These are phyloP conservation scores for Fraxinus quadrangulata DNA, from an alignment of 257 asterid species.

Conservation along the genomic window DNA sequence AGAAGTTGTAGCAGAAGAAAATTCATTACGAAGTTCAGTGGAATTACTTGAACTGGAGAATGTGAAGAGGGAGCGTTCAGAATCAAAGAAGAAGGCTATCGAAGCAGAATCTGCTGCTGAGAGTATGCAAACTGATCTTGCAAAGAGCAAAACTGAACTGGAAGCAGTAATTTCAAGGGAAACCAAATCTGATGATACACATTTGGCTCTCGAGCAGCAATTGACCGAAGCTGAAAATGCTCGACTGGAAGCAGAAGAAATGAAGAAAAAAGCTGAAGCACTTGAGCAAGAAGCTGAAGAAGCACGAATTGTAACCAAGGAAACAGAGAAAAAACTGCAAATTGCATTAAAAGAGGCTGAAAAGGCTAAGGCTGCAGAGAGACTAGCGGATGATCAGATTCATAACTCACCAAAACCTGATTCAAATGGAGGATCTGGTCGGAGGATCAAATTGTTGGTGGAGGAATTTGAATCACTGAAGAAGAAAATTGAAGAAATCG, in stretches of 20 bases:
- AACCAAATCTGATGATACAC: constrained; percentile 35
- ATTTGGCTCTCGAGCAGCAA: constrained; percentile 41
- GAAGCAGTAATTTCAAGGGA: constrained; percentile 39
- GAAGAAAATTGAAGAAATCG: constrained; percentile 43
- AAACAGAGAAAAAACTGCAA: constrained; percentile 56
- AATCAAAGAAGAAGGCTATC: constrained; percentile 35
- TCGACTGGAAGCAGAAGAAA: constrained; percentile 43
- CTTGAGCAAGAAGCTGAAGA: constrained; percentile 55
- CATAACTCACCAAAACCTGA: constrained; percentile 31
- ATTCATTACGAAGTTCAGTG: constrained; percentile 28
- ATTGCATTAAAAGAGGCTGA: constrained; percentile 47
- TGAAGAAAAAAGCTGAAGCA: constrained; percentile 32
- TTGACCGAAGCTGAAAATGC: constrained; percentile 45
- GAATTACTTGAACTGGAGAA: constrained; percentile 43
- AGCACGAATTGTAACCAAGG: constrained; percentile 37
- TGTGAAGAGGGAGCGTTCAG: constrained; percentile 36
- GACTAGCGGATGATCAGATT: constrained; percentile 44
- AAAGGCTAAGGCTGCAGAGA: constrained; percentile 60
- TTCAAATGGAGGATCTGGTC: constrained; percentile 20
- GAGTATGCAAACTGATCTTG: constrained; percentile 45
- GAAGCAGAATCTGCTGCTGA: constrained; percentile 44
- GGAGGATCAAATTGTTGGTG: constrained; percentile 44
- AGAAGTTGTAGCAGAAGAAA: constrained; percentile 44
- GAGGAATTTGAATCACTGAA: constrained; percentile 49
- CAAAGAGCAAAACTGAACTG: constrained; percentile 49